Base-by-base conservation (phyloP, 768 basidiomycete genomes). In the Kwoniella europaea region DNA sequence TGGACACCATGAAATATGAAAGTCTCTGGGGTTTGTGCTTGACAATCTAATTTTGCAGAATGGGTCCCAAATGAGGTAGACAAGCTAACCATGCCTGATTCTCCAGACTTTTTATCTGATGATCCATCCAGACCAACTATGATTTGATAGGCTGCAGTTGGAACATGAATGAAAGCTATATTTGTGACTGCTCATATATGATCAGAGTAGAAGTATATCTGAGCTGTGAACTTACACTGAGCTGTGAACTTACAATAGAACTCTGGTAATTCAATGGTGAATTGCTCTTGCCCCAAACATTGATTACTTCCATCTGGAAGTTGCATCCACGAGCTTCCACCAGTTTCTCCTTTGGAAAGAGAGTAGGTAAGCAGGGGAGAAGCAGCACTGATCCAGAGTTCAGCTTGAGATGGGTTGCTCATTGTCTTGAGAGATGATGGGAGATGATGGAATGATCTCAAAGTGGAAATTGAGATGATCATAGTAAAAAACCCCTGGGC, bases 301-400 rank as follows among this genome's bases (percentile, higher is more conserved):
- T 68, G 56, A 44, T 62, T 72, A n/a, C 13, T 18, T 18, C 73
- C 71, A 50, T 58, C 46, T 27, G 53, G 10, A 10, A 15, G 35
- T 44, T 73, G 72, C 0, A 1, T 18, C 75, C 75, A 76, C 2
- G 54, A 18, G n/a, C 41, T 41, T 16, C 68, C 68, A 16, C 22
- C 2, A 42, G 24, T 16, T 16, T 57, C 65, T 35, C 54, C 68
- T 50, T 68, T 16, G 5, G 12, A n/a, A 7, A 71, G 68, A 4
- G 65, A 10, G 27, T 74, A 77, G 16, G 42, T 18, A 12, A 77
- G 43, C 3, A 77, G 58, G 29, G 76, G 76, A 5, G 76, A 77
- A n/a, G 61, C 42, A 16, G 76, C 68, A 57, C 62, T 52, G 18
- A 76, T 71, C 55, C 64, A 74, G 20, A 74, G 67, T 44, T 24